Percentiles rank a stretch among this genome's conserved stretches.
Conservation (phyloP, 441 rosid species). For the Eugenia klotzschiana region DNA sequence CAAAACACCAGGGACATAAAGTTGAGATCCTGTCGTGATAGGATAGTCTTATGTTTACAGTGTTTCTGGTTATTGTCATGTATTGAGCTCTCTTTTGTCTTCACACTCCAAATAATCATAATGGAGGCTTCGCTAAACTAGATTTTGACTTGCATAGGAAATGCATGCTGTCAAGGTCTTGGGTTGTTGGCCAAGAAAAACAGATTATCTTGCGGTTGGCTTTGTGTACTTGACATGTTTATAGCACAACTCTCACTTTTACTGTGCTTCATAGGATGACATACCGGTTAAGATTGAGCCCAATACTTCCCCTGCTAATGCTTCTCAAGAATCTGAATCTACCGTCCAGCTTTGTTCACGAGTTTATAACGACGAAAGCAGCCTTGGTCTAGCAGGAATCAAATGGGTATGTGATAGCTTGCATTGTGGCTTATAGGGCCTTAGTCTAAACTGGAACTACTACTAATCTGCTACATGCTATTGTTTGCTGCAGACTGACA, state of each 20-base stretch:
- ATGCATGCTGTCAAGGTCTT: neutral
- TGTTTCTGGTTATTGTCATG: neutral
- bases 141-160: neutral
- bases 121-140: neutral
- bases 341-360: constrained; percentile 24
- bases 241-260: neutral
- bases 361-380: constrained; percentile 45
- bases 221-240: neutral
- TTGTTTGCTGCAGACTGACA: constrained; percentile 43
- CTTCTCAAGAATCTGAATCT: constrained; percentile 28
- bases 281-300: constrained; percentile 28
- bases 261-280: neutral
- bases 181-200: neutral
- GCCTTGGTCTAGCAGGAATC: constrained; percentile 75
- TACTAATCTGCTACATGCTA: neutral
- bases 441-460: neutral
- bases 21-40: neutral
- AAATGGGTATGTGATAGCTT: constrained; percentile 50
- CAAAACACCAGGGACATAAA: neutral
- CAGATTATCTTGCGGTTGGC: neutral
- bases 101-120: neutral
- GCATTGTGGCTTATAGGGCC: neutral
- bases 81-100: neutral
- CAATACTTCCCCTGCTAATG: constrained; percentile 15
- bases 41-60: neutral